Evolutionary conservation across 2,329 filamentous ascomycete genomes (phyloP).

Genomic region (Geosmithia morbida): DNA sequence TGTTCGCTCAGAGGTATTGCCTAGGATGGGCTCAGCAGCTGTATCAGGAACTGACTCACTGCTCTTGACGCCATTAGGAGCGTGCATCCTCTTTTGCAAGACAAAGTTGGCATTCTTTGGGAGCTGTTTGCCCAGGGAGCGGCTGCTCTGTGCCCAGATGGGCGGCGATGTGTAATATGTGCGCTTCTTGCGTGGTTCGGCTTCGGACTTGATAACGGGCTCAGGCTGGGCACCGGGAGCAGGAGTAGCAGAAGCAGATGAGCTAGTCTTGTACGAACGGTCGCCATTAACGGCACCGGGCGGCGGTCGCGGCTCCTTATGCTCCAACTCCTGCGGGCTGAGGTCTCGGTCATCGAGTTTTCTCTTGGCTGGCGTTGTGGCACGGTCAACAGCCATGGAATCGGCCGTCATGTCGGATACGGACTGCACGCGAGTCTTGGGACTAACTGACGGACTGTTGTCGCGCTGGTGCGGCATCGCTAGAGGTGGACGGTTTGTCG

Average conservation of each 20-base stretch:
- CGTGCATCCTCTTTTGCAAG: conserved; percentile 22
- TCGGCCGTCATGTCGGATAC: conserved; percentile 13
- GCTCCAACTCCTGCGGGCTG: conserved; percentile 35
- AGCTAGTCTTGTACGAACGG: background rate
- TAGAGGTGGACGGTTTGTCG: conserved; percentile 16
- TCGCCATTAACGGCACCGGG: conserved; percentile 28
- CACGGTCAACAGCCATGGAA: conserved; percentile 8
- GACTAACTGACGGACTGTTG: conserved; percentile 60
- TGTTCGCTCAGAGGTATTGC: conserved; percentile 30
- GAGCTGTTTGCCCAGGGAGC: conserved; percentile 16
- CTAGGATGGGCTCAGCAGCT: conserved; percentile 17
- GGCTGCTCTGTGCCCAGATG: conserved; percentile 31
- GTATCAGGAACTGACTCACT: background rate
- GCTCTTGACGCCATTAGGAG: conserved; percentile 11
- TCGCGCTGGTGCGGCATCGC: conserved; percentile 40
- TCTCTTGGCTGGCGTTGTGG: conserved; percentile 22
- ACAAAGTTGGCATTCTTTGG: conserved; percentile 29
- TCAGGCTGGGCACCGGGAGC: background rate
- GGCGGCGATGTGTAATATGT: conserved; percentile 22
- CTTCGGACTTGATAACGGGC: conserved; percentile 10
- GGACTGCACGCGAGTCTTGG: conserved; percentile 47
- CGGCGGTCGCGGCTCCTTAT: conserved; percentile 29
- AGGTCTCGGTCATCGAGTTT: conserved; percentile 25
- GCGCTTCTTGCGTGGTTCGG: conserved; percentile 23
- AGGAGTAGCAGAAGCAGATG: background rate